Evolutionary conservation across 768 basidiomycete genomes (phyloP).

Genomic region (Chalciporus chontae): DNA sequence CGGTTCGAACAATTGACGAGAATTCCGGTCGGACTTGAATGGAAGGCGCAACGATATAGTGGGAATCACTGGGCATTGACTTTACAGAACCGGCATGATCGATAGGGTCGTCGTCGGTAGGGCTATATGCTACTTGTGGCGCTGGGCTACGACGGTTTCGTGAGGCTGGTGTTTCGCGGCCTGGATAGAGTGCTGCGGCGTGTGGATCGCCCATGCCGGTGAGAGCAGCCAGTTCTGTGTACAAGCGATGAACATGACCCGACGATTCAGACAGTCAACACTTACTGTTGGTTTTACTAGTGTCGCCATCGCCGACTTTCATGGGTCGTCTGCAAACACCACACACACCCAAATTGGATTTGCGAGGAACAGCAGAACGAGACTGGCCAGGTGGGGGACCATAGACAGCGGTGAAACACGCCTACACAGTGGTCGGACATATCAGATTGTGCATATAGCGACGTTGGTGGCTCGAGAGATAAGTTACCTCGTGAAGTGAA

Average conservation of each 20-base stretch:
- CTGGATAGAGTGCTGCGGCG: slow-evolving; percentile 57
- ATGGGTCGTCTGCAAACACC: slow-evolving; percentile 96
- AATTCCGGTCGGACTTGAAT: slow-evolving; percentile 96
- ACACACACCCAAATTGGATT: slow-evolving; percentile 88
- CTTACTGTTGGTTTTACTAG: slow-evolving; percentile 83
- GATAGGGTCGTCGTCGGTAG: slow-evolving; percentile 82
- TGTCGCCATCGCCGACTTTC: slow-evolving; percentile 89
- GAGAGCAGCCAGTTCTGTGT: slow-evolving; percentile 84
- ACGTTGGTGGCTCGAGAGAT: neutral
- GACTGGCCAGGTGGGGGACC: slow-evolving; percentile 71
- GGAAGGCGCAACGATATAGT: slow-evolving; percentile 84
- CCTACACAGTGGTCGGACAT: slow-evolving; percentile 42
- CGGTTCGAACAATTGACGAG: slow-evolving; percentile 69
- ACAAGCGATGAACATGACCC: slow-evolving; percentile 7
- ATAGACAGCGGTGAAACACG: slow-evolving; percentile 96
- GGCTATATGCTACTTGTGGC: slow-evolving; percentile 46
- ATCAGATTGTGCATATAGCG: slow-evolving; percentile 1
- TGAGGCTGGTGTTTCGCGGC: slow-evolving; percentile 51
- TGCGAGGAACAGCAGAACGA: slow-evolving; percentile 53
- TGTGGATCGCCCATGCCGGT: slow-evolving; percentile 80
- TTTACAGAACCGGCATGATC: slow-evolving; percentile 54
- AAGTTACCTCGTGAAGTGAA: slow-evolving; percentile 83
- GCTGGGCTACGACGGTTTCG: slow-evolving; percentile 31
- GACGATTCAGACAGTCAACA: slow-evolving; percentile 6
- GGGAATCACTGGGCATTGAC: slow-evolving; percentile 44